A percentile compares a stretch with the other conserved stretches of the same genome.
Evolutionary conservation across 306 rosid genomes (phyloP).

Genomic region (Castanopsis chinensis): DNA sequence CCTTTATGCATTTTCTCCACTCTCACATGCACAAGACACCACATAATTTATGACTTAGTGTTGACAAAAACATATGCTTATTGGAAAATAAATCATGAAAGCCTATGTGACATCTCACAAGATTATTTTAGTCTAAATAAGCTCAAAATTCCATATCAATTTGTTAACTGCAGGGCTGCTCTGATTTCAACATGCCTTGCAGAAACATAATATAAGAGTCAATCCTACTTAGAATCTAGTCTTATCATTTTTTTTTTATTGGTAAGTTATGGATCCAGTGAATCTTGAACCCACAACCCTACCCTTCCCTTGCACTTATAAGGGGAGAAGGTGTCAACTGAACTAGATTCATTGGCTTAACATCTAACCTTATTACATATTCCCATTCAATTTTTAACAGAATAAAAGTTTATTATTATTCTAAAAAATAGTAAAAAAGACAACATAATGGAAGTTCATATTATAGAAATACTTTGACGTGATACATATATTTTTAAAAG

Average conservation of each 20-base stretch:
- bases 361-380: too few relatives aligned
- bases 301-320: too few relatives aligned
- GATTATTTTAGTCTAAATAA: too few relatives aligned
- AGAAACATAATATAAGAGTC: not conserved
- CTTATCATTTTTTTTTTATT: too few relatives aligned
- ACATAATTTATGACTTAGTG: slow-evolving; percentile 20
- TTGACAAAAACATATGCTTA: slow-evolving; percentile 15
- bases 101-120: not conserved
- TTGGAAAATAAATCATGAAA: slow-evolving; percentile 8
- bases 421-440: slow-evolving; percentile 8
- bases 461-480: not conserved
- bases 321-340: too few relatives aligned
- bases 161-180: not conserved
- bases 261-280: too few relatives aligned
- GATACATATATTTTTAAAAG: too few relatives aligned
- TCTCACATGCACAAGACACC: slow-evolving; percentile 66
- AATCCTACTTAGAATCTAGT: slow-evolving; percentile 7
- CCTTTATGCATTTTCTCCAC: slow-evolving; percentile 86
- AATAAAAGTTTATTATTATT: not conserved
- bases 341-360: too few relatives aligned
- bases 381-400: not conserved
- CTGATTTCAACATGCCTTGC: slow-evolving; percentile 4
- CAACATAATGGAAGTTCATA: not conserved
- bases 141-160: slow-evolving; percentile 13
- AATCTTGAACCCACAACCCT: too few relatives aligned